Conservation (phyloP, 148 eudicot species). For the Heliosperma pusillum region DNA sequence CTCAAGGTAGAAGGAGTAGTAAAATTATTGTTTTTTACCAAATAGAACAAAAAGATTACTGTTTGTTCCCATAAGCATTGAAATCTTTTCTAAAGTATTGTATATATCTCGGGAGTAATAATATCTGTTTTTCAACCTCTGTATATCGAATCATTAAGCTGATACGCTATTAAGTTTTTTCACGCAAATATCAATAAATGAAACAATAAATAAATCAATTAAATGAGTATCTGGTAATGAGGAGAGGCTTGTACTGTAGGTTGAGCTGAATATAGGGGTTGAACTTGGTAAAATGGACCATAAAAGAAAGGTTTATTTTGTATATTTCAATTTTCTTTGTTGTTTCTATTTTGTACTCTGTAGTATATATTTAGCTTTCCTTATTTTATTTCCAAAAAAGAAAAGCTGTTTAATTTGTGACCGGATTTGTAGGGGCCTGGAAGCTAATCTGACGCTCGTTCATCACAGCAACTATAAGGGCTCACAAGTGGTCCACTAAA, state of each 20-base stretch:
- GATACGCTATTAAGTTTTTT: too few species aligned
- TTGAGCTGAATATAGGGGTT: background rate
- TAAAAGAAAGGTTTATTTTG: too few species aligned
- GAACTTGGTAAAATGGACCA: background rate
- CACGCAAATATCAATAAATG: too few species aligned
- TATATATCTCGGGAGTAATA: too few species aligned
- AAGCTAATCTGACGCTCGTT: conserved; percentile 48
- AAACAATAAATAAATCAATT: too few species aligned
- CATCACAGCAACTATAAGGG: conserved; percentile 77
- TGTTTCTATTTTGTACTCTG: background rate
- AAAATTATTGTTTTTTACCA: too few species aligned
- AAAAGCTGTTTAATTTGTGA: background rate
- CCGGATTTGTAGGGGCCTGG: conserved; percentile 57
- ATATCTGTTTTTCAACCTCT: too few species aligned
- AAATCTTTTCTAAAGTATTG: too few species aligned
- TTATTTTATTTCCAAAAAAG: background rate
- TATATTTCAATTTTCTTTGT: background rate
- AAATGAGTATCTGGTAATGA: background rate
- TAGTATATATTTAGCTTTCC: background rate
- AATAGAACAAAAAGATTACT: too few species aligned
- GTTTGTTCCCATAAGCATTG: too few species aligned
- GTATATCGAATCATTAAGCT: too few species aligned
- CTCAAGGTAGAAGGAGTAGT: too few species aligned
- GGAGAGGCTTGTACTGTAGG: background rate
- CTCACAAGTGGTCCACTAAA: conserved; percentile 40